These are phyloP conservation scores for Venturia carpophila DNA, from an alignment of 2,329 filamentous ascomycete species.

Conservation along the genomic window DNA sequence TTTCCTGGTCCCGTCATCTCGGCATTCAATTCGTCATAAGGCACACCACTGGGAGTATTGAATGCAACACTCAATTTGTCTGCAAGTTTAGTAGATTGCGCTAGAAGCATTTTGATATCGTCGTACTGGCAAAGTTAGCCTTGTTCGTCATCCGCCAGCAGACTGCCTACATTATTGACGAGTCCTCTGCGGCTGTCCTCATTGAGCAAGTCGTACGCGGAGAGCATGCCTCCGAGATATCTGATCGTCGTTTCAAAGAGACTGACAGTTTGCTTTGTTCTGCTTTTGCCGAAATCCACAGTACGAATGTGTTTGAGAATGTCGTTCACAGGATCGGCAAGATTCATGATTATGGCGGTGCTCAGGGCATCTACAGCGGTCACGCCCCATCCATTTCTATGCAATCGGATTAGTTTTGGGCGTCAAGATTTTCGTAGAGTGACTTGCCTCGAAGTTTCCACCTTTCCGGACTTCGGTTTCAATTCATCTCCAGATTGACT, in stretches of 20 bases:
- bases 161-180: constrained; percentile 30
- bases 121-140: constrained; percentile 25
- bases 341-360: constrained; percentile 70
- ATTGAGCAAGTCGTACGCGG: constrained; percentile 61
- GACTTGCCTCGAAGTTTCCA: constrained; percentile 59
- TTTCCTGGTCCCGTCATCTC: constrained; percentile 21
- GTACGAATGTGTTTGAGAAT: constrained; percentile 63
- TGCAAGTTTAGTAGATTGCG: constrained; percentile 60
- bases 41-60: constrained; percentile 65
- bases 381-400: constrained; percentile 75
- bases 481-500: constrained; percentile 51
- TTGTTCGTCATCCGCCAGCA: background rate
- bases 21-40: constrained; percentile 57
- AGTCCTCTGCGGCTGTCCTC: constrained; percentile 54
- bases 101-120: constrained; percentile 50
- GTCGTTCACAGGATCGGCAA: constrained; percentile 56
- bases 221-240: constrained; percentile 73
- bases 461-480: constrained; percentile 51
- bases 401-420: too few species aligned
- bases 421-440: too few species aligned
- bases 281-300: constrained; percentile 49
- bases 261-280: constrained; percentile 48
- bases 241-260: constrained; percentile 88
- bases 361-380: constrained; percentile 73
- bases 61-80: constrained; percentile 71